Base-by-base conservation (phyloP, 108 stramenopile species). In the Stephanodiscus minutulus region DNA sequence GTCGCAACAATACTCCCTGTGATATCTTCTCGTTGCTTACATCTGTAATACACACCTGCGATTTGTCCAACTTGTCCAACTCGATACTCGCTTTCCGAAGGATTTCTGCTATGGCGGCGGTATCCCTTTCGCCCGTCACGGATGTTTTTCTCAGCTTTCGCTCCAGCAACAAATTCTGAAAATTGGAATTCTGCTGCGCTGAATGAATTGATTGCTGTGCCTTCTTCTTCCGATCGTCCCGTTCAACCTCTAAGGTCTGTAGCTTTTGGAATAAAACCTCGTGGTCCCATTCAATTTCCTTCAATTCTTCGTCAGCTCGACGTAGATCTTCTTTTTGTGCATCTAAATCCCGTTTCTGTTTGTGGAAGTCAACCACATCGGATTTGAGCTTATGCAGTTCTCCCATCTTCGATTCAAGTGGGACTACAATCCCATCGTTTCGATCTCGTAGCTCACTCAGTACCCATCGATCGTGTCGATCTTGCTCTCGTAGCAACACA, bases 81-180 rank as follows among this genome's bases (percentile, higher is more conserved):
- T 88, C 89, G 37, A 94, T 49, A 44, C 91, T 82, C 15, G 91
- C 89, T 41, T 84, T 81, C 28, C 68, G 41, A 10, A 95, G 74
- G 20, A 91, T 74, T 71, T 91, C 89, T 18, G 72, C 70, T 27
- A 93, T 60, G 37, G 84, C 83, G 15, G 88, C 93, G 7, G 79
- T 88, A 33, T 65, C 56, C 57, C 84, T 80, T 31, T 93, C 89
- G 7, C 80, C 76, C 64, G 69, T 75, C 39, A 76, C 61, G 31
- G 39, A 63, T 7, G 88, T 37, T 24, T 82, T 72, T 15, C 46
- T 52, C 22, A 93, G 69, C 78, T 89, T 90, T 60, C 83, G 87
- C 67, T 95, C 93, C 15, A 95, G 83, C 8, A 91, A 55, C 52
- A 95, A 67, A 53, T 84, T 87, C 56, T 87, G 59, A 80, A 91